Evolutionary conservation across 148 eudicot genomes (phyloP).

Genomic region (Bassia scoparia): DNA sequence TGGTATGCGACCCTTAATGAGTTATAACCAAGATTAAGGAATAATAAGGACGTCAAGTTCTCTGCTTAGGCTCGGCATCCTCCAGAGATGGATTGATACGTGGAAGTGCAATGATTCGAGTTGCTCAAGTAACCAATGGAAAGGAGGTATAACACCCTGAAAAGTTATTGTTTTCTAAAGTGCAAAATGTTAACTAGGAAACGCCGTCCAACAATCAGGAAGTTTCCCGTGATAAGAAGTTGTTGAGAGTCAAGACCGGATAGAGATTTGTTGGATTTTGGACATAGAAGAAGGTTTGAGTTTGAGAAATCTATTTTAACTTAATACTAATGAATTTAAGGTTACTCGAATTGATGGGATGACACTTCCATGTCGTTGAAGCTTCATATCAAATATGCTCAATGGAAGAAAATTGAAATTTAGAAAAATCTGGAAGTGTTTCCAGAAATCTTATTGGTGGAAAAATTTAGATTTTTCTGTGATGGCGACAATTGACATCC

Average conservation of each 20-base stretch:
- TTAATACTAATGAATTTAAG: too few relatives aligned
- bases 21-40: slow-evolving; percentile 3
- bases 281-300: too few relatives aligned
- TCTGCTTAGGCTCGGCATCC: not conserved
- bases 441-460: slow-evolving; percentile 2
- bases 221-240: too few relatives aligned
- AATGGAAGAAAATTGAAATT: too few relatives aligned
- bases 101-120: not conserved
- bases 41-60: not conserved
- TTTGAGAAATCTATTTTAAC: too few relatives aligned
- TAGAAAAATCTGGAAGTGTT: not conserved
- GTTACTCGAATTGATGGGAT: too few relatives aligned
- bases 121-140: not conserved
- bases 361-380: too few relatives aligned
- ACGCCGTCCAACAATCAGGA: slow-evolving; percentile 15
- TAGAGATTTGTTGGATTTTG: not conserved
- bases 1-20: slow-evolving; percentile 7
- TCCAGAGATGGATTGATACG: slow-evolving; percentile 13
- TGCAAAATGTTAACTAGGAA: not conserved
- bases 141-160: slow-evolving; percentile 11
- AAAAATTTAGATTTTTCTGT: not conserved
- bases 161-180: slow-evolving; percentile 8
- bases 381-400: too few relatives aligned
- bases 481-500: not conserved
- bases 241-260: not conserved